Percentiles rank a stretch among this genome's conserved stretches.
These are phyloP conservation scores for Globisporangium okanoganense DNA, from an alignment of 352 stramenopile species.

Conservation along the genomic window DNA sequence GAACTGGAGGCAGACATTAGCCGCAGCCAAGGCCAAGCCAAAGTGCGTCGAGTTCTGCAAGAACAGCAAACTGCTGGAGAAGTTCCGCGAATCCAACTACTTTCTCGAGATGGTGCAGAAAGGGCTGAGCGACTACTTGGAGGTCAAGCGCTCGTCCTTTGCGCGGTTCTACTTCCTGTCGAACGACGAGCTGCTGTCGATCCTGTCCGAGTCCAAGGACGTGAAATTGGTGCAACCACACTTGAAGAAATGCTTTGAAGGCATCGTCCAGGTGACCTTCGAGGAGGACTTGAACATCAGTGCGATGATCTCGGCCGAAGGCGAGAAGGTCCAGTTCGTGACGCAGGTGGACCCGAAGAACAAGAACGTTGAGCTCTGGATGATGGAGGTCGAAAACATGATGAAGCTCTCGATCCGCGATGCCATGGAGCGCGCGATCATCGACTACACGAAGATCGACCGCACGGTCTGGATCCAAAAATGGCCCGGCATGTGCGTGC, in stretches of 20 bases:
- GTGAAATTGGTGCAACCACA: conserved; percentile 91
- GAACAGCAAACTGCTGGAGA: conserved; percentile 89
- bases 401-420: conserved; percentile 90
- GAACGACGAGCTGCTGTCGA: conserved; percentile 92
- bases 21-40: conserved; percentile 82
- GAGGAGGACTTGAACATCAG: conserved; percentile 89
- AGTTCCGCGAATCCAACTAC: conserved; percentile 93
- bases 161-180: conserved; percentile 93
- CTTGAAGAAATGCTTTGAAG: conserved; percentile 95
- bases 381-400: conserved; percentile 93
- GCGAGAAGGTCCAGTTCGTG: conserved; percentile 84
- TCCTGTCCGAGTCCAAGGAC: conserved; percentile 92
- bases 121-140: conserved; percentile 89
- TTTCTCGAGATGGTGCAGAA: conserved; percentile 93
- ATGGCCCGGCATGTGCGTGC: conserved; percentile 87
- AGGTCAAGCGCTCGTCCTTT: conserved; percentile 91
- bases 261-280: conserved; percentile 88
- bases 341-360: conserved; percentile 84
- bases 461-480: conserved; percentile 92
- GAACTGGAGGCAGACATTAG: conserved; percentile 92
- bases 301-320: conserved; percentile 91
- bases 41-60: conserved; percentile 93
- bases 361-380: conserved; percentile 93
- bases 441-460: conserved; percentile 85
- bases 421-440: conserved; percentile 82